Base-by-base conservation (phyloP, 148 eudicot species). In the Cornus suecica region DNA sequence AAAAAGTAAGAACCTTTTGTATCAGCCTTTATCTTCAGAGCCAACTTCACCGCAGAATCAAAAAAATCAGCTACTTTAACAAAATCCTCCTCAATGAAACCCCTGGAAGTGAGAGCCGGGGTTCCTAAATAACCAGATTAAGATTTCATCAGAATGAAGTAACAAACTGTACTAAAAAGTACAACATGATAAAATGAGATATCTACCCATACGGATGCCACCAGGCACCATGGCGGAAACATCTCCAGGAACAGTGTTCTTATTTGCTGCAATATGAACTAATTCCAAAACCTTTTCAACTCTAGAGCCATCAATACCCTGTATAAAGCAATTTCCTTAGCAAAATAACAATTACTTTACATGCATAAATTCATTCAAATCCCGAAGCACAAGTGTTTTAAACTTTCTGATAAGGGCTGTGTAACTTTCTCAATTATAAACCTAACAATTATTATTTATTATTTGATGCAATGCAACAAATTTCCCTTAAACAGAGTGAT, bases 221-320 rank as follows among this genome's bases (percentile, higher is more conserved):
- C 99, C 99, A 62, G 99, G 99, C 72, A 95, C 97, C 99, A 94
- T 94, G 77, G 99, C 99, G 69, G 99, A 94, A 65, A 94, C 99
- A 81, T 94, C 99, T 31, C 99, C 99, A 81, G 99, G 99, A 78
- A 95, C 99, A 10, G 99, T 95, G 79, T 95, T 95, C 75, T 95
- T 95, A 87, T 95, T 95, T 68, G 99, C 97, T 65, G 97, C 97
- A 80, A 94, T 94, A 68, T 94, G 97, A 56, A 91, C 98, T 78
- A 92, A 83, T 85, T 94, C 98, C 82, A 94, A 79, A 69, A 94
- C 92, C 84, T 93, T 93, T 83, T 93, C 98, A 51, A 91, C 98
- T 87, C 96, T 89, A 26, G 98, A 93, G 74, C 98, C 98, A 85
- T 91, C 98, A 81, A 94, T 91, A 69, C 97, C 98, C 97, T 94